Evolutionary conservation across 2,329 filamentous ascomycete genomes (phyloP), one percentile per base, ranked within the genome.

Genomic region (Nemania sp.): DNA sequence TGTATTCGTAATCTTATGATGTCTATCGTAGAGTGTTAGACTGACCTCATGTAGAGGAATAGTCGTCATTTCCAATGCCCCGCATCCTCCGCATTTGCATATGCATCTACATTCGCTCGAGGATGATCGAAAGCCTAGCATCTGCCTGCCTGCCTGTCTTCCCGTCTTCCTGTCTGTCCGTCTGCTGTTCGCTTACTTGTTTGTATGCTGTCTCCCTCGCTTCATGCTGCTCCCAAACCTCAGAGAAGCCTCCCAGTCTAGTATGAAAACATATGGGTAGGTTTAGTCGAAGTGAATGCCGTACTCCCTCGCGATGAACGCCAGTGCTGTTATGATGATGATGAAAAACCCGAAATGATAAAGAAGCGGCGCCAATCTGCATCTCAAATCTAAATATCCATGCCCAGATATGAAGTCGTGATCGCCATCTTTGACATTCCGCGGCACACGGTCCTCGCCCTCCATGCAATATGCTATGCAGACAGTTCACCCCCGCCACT

Each of bases 271-370:
- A 64, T 59, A 43, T 26, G 59, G 49, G 35, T 20, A 49, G 43
- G 59, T 51, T 52, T 27, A 58, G 56, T 55, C 26, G 32, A 52
- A 32, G 54, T 47, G 61, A 55, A 62, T 67, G 49, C 59, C 43
- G 45, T 60, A 53, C 47, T 61, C 51, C 54, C 57, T 7, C 43
- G 43, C 29, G 47, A 69, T 62, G 49, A 71, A 71, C 67, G 67
- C 69, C 67, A 32, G 67, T 67, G 69, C 69, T 69, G 64, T 69
- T 64, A 67, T 71, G 54, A 29, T 60, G n/a, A 51, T 52, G 60
- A 66, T n/a, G 47, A n/a, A 58, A 35, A n/a, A n/a, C n/a, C n/a
- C n/a, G 32, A 54, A 59, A 26, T 20, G n/a, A 56, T n/a, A 57
- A 66, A 67, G 32, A 66, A 18, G 32, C 27, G 54, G 52, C 58